Evolutionary conservation across 2,329 filamentous ascomycete genomes (phyloP).

Genomic region (Pseudocercospora eumusae): DNA sequence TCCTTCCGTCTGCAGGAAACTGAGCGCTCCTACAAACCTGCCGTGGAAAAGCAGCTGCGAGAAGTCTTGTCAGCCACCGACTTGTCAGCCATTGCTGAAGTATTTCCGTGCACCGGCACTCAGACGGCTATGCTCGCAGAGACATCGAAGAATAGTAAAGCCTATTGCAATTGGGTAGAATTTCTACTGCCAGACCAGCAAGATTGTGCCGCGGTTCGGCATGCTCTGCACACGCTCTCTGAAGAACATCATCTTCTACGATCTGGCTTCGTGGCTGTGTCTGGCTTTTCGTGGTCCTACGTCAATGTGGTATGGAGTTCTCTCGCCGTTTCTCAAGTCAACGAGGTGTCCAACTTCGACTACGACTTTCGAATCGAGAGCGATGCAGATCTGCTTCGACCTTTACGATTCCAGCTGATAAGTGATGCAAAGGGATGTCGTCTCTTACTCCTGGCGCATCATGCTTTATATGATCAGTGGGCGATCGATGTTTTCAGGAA

Average conservation of each 20-base stretch:
- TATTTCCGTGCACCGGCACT: conserved; percentile 67
- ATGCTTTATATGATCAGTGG: conserved; percentile 93
- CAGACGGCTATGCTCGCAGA: conserved; percentile 81
- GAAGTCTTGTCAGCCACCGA: conserved; percentile 4
- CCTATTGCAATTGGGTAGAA: conserved; percentile 79
- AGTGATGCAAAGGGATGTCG: conserved; percentile 31
- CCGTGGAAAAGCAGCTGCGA: conserved; percentile 13
- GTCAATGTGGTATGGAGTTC: conserved; percentile 65
- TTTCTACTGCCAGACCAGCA: conserved; percentile 53
- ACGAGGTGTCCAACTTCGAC: conserved; percentile 24
- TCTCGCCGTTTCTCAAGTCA: conserved; percentile 42
- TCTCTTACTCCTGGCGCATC: conserved; percentile 66
- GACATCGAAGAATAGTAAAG: conserved; percentile 58
- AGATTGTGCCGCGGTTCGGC: conserved; percentile 20
- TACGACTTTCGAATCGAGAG: conserved; percentile 24
- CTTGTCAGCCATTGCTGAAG: conserved; percentile 36
- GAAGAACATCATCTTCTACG: conserved; percentile 67
- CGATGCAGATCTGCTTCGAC: conserved; percentile 53
- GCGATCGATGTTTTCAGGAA: conserved; percentile 70
- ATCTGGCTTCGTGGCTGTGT: conserved; percentile 67
- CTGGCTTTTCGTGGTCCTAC: conserved; percentile 51
- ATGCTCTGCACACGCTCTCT: conserved; percentile 55
- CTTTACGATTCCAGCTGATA: conserved; percentile 63
- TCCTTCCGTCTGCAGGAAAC: not conserved
- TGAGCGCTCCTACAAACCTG: conserved; percentile 15